Percentiles rank a stretch among this genome's conserved stretches.
These are phyloP conservation scores for Neophaeococcomyces mojaviensis DNA, from an alignment of 2,329 filamentous ascomycete genomes.

Conservation along the genomic window DNA sequence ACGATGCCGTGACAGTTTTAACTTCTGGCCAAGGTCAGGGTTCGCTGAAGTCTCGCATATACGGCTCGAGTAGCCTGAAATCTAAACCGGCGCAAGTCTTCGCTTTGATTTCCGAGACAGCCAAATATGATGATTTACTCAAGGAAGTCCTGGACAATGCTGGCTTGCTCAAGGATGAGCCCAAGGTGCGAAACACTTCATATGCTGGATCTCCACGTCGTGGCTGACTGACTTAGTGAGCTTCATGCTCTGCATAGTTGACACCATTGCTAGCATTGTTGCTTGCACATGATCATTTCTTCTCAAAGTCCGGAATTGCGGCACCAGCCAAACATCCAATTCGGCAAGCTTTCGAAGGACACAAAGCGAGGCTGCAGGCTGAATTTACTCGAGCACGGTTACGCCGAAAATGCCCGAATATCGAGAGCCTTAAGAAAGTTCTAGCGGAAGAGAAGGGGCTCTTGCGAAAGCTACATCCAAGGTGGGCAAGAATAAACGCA, in stretches of 20 bases:
- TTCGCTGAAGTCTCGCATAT: slow-evolving; percentile 80
- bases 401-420: slow-evolving; percentile 58
- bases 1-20: slow-evolving; percentile 76
- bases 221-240: slow-evolving; percentile 33
- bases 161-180: slow-evolving; percentile 68
- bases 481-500: slow-evolving; percentile 86
- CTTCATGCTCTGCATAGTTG: slow-evolving; percentile 49
- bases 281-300: slow-evolving; percentile 75
- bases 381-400: slow-evolving; percentile 78
- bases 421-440: slow-evolving; percentile 52
- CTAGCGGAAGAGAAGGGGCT: slow-evolving; percentile 33
- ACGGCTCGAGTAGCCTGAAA: slow-evolving; percentile 62
- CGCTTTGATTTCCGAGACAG: slow-evolving; percentile 75
- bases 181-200: slow-evolving; percentile 55
- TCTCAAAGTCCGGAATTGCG: slow-evolving; percentile 74
- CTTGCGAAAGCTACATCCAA: slow-evolving; percentile 55
- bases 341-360: slow-evolving; percentile 64
- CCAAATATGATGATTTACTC: slow-evolving; percentile 82
- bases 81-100: slow-evolving; percentile 76
- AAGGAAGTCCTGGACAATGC: slow-evolving; percentile 84
- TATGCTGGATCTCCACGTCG: not conserved
- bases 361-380: slow-evolving; percentile 71
- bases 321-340: slow-evolving; percentile 73
- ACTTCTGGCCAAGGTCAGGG: slow-evolving; percentile 50
- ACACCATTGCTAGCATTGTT: slow-evolving; percentile 73